phyloP scores from a whole-genome alignment of 2,329 filamentous ascomycete species.

The Ceratocystis alfenasii region DNA sequence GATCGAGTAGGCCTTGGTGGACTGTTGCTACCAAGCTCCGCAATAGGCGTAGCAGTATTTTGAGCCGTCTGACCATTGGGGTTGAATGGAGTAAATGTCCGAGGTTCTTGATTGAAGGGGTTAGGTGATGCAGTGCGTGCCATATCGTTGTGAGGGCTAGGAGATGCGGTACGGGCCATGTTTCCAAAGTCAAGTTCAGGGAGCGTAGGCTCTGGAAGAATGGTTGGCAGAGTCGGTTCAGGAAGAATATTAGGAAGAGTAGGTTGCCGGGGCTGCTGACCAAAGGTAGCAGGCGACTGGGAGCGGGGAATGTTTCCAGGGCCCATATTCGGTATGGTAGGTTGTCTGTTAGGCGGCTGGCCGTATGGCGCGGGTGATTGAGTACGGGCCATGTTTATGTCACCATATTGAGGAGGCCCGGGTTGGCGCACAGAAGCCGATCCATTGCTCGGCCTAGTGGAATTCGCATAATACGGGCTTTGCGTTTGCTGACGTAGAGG shows the following conservation, averaged over 20 bases:
- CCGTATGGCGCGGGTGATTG: constrained; percentile 20
- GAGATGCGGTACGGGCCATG: constrained; percentile 17
- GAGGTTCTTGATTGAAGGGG: constrained; percentile 25
- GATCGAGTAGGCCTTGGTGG: constrained; percentile 25
- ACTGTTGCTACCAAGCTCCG: constrained; percentile 27
- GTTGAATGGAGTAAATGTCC: constrained; percentile 16
- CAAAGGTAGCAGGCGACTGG: constrained; percentile 12
- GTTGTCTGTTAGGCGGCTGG: constrained; percentile 6
- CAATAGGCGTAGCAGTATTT: constrained; percentile 26
- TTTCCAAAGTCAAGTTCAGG: constrained; percentile 15
- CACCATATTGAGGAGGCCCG: constrained; percentile 6
- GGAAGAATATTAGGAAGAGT: constrained; percentile 22
- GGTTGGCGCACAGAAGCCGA: constrained; percentile 14
- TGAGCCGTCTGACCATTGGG: constrained; percentile 11
- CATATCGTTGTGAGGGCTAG: constrained; percentile 22
- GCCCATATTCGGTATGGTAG: constrained; percentile 10
- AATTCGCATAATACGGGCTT: neutral
- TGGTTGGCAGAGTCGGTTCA: constrained; percentile 23
- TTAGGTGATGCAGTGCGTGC: constrained; percentile 24
- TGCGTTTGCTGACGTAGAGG: constrained; percentile 21
- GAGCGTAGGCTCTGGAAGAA: constrained; percentile 17
- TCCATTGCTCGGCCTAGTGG: neutral
- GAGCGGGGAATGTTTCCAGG: neutral
- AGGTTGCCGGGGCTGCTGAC: constrained; percentile 21
- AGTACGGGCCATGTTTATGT: constrained; percentile 18